Base-by-base conservation (phyloP, 2,329 filamentous ascomycete genomes). In the Pseudofabraea citricarpa region DNA sequence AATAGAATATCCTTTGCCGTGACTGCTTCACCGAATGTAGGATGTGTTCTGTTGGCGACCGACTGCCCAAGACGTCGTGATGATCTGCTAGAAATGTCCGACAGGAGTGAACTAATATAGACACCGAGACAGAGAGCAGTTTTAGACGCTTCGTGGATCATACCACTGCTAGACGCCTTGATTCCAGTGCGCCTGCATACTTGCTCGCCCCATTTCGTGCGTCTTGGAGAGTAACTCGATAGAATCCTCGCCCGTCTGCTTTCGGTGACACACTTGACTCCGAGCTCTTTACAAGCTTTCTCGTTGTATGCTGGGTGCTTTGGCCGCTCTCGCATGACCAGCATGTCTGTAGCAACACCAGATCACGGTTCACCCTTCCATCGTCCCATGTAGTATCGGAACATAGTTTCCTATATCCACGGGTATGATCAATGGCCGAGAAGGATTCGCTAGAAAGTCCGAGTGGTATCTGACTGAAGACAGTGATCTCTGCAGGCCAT, bases 41-140 rank as follows among this genome's bases (percentile, higher is more conserved):
- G 70, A 64, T 0, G 64, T 70, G 3, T 75, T 64, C 40, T 67
- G 68, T 1, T 75, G 62, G 48, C 75, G 72, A 2, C 69, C 72
- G 4, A 76, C 69, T 3, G 70, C 71, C 72, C 72, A 75, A 9
- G 63, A 68, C 38, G 68, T 68, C 0, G 72, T 15, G 4, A 81
- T 81, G 27, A 84, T 16, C 65, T 72, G 39, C 67, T 66, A 65
- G 7, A 57, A 57, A 1, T 67, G 69, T 1, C 71, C 44, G 15
- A 64, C 57, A 0, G 72, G 70, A 75, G 55, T 31, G 13, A n/a
- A 12, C 13, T 15, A 31, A 31, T 31, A 31, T 31, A 12, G 13
- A 15, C 27, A 10, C 27, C 27, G 27, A 31, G 27, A 12, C 27
- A 31, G 6, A 31, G 27, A 15, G 16, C 16, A 9, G 27, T 31